Conservation (phyloP, 2,329 filamentous ascomycete species). For the Incumbomyces delicatus region DNA sequence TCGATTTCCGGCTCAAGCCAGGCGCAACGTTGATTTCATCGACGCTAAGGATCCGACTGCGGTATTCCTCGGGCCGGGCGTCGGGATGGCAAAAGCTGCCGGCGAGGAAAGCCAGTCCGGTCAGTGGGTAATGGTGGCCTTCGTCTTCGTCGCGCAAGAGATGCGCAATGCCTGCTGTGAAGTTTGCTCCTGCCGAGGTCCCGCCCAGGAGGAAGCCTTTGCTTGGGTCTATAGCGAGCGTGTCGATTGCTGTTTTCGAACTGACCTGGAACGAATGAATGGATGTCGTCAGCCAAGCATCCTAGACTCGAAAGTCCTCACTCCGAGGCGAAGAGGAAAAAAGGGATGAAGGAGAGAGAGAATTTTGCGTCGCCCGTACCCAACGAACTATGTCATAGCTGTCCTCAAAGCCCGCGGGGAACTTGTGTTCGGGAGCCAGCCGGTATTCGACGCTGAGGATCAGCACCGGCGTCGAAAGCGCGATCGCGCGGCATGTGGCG, state of each 20-base stretch:
- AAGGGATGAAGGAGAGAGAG: too few relatives aligned
- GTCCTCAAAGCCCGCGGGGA: conserved; percentile 41
- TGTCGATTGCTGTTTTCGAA: not conserved
- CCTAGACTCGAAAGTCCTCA: too few relatives aligned
- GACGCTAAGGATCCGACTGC: conserved; percentile 26
- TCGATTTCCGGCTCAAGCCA: too few relatives aligned
- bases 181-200: conserved; percentile 44
- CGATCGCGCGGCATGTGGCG: conserved; percentile 31
- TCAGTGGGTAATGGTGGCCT: conserved; percentile 33
- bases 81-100: conserved; percentile 34
- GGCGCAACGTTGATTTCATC: conserved; percentile 21
- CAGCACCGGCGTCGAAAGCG: conserved; percentile 28
- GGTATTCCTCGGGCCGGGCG: conserved; percentile 32
- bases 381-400: conserved; percentile 38
- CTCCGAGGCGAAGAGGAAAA: too few relatives aligned
- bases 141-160: conserved; percentile 29
- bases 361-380: too few relatives aligned
- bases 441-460: conserved; percentile 44
- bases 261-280: too few relatives aligned
- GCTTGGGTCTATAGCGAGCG: conserved; percentile 32
- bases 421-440: conserved; percentile 42
- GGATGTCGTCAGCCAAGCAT: too few relatives aligned
- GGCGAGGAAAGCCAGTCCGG: conserved; percentile 39
- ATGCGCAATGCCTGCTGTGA: conserved; percentile 39
- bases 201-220: conserved; percentile 43